phyloP scores from a whole-genome alignment of 352 stramenopile genomes.

The Pythium grandisporangium region DNA sequence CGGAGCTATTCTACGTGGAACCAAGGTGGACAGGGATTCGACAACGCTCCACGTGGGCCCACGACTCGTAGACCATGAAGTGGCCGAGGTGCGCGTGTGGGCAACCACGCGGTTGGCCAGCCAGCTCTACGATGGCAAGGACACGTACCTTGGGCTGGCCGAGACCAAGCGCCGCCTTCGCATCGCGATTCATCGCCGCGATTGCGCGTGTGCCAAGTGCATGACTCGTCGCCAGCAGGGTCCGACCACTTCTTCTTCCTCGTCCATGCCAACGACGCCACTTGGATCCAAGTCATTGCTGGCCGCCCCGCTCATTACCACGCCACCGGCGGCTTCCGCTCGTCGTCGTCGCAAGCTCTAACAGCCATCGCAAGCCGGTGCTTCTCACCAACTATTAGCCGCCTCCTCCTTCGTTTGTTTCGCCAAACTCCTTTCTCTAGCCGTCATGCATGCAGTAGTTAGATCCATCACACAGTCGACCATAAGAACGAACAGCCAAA shows the following conservation, averaged over 20 bases:
- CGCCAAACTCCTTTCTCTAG: no score
- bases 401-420: no score
- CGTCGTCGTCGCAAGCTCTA: slow-evolving; percentile 36
- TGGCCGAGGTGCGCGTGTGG: slow-evolving; percentile 78
- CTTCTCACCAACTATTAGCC: no score
- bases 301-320: slow-evolving; percentile 25
- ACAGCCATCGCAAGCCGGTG: no score
- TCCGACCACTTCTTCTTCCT: no score
- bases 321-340: slow-evolving; percentile 24
- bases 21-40: background rate
- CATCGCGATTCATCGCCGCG: slow-evolving; percentile 76
- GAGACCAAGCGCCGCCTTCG: slow-evolving; percentile 80
- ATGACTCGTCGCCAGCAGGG: slow-evolving; percentile 40
- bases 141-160: slow-evolving; percentile 80
- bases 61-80: slow-evolving; percentile 40
- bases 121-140: slow-evolving; percentile 77
- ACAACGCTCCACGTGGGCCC: slow-evolving; percentile 42
- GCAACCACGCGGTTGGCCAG: slow-evolving; percentile 54
- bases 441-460: no score
- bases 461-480: no score
- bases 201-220: slow-evolving; percentile 78
- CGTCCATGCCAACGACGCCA: no score
- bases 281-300: slow-evolving; percentile 3
- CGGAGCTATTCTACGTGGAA: slow-evolving; percentile 12
- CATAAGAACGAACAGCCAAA: slow-evolving; percentile 5